Base-by-base conservation (phyloP, 2,329 filamentous ascomycete genomes). In the Beauveria varroae region DNA sequence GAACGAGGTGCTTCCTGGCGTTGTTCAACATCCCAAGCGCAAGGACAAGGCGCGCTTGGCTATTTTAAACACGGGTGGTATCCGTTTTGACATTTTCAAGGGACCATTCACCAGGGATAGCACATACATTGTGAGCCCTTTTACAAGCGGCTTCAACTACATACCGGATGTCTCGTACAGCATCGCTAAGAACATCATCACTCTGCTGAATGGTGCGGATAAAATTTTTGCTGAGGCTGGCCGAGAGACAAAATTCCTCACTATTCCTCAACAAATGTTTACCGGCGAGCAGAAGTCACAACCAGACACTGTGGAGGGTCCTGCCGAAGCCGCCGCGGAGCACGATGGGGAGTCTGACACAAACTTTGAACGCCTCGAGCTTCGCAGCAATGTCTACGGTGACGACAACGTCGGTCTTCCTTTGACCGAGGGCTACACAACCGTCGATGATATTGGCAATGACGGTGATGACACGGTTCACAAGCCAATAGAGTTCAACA, bases 71-170 rank as follows among this genome's bases (percentile, higher is more conserved):
- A 96, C 91, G 0, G 95, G 95, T 28, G 90, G 90, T 3, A 86
- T 99, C 66, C 89, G 95, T 50, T 99, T 98, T 73, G 95, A 99
- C 72, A 90, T 99, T 64, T 96, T 97, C 80, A 86, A 93, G 72
- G 95, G 95, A 0, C 79, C 87, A 0, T 98, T 98, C 70, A 98
- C 95, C 0, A 85, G 86, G 44, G 95, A 99, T 71, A 88, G 87
- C 4, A 91, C 89, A 0, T 98, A 86, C 70, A 87, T 93, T 44
- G 82, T 98, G 30, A 96, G 90, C 9, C 95, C 95, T 0, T 99
- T 99, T 71, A 86, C 85, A 2, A 96, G 88, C 73, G 84, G 83
- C 1, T 89, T 97, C 72, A 80, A 82, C 28, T 91, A 86, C 66
- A 80, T 97, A 57, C 86, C 88, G 58, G 86, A 96, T 67, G 89